A percentile compares a stretch with the other conserved stretches of the same genome.
Conservation (phyloP, 2,329 filamentous ascomycete genomes). For the Epichloe uncinata region DNA sequence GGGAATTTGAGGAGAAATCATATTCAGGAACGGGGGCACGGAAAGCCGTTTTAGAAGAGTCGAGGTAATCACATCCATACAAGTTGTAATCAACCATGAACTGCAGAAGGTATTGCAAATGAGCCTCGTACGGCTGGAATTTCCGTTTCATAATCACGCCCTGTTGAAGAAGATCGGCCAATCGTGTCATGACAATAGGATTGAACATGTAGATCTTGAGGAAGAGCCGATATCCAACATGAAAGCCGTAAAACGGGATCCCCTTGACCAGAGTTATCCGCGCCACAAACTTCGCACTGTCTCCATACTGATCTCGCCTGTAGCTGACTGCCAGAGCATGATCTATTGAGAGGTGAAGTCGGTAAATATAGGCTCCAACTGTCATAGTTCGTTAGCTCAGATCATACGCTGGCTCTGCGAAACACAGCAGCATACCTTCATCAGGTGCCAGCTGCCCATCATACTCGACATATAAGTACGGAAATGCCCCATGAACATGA, state of each 20-base stretch:
- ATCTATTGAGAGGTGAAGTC: constrained; percentile 76
- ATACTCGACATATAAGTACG: constrained; percentile 90
- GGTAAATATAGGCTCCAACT: constrained; percentile 66
- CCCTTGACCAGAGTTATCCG: constrained; percentile 88
- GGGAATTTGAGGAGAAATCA: constrained; percentile 42
- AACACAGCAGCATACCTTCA: constrained; percentile 43
- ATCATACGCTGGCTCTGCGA: background rate
- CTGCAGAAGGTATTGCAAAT: constrained; percentile 82
- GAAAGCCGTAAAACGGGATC: constrained; percentile 88
- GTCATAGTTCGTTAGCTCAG: constrained; percentile 6
- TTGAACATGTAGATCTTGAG: constrained; percentile 93
- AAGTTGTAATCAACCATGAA: constrained; percentile 99
- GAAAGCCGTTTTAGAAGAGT: constrained; percentile 58
- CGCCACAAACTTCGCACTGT: constrained; percentile 61
- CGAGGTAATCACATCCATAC: constrained; percentile 82
- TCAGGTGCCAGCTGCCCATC: constrained; percentile 51
- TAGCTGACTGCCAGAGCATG: constrained; percentile 80
- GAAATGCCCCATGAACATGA: constrained; percentile 90
- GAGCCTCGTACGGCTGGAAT: constrained; percentile 88
- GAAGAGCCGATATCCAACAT: constrained; percentile 82
- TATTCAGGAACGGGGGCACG: constrained; percentile 61
- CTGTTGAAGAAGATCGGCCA: constrained; percentile 77
- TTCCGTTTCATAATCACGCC: constrained; percentile 72
- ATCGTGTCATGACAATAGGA: constrained; percentile 70
- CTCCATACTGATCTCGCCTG: constrained; percentile 57